These are phyloP conservation scores for Leccinum subgranulosum DNA, from an alignment of 768 basidiomycete species.

Conservation along the genomic window DNA sequence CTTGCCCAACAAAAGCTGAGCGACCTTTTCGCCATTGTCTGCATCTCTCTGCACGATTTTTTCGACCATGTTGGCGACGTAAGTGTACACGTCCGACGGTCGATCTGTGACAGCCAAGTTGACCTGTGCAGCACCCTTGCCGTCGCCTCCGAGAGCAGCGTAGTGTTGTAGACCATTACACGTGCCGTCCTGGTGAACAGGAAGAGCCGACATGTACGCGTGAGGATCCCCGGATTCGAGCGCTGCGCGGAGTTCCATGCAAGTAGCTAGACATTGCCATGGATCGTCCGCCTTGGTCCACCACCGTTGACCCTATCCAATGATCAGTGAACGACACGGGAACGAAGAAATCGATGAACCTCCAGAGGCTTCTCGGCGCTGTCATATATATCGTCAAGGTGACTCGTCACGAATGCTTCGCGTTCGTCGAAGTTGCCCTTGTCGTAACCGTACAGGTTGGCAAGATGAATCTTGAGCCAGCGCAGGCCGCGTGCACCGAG, in stretches of 20 bases:
- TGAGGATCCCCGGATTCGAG: conserved; percentile 65
- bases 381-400: conserved; percentile 76
- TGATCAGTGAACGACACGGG: conserved; percentile 2
- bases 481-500: conserved; percentile 82
- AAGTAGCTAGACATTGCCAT: conserved; percentile 95
- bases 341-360: conserved; percentile 38
- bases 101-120: conserved; percentile 81
- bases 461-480: conserved; percentile 95
- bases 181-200: conserved; percentile 96
- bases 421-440: conserved; percentile 94
- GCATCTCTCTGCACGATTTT: conserved; percentile 56
- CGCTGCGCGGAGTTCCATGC: conserved; percentile 83
- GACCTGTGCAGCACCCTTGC: conserved; percentile 84
- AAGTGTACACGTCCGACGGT: conserved; percentile 94
- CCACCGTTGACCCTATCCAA: conserved; percentile 67
- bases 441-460: conserved; percentile 91
- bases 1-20: conserved; percentile 66
- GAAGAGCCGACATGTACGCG: conserved; percentile 63
- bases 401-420: conserved; percentile 70
- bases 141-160: conserved; percentile 94
- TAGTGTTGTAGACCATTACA: conserved; percentile 99
- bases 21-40: conserved; percentile 47
- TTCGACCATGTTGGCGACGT: conserved; percentile 86
- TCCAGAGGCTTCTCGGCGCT: conserved; percentile 77
- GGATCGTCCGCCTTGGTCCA: conserved; percentile 93